A percentile compares a stretch with the other conserved stretches of the same genome.
phyloP scores from a whole-genome alignment of 164 flowering plant genomes.

The Santalum album region DNA sequence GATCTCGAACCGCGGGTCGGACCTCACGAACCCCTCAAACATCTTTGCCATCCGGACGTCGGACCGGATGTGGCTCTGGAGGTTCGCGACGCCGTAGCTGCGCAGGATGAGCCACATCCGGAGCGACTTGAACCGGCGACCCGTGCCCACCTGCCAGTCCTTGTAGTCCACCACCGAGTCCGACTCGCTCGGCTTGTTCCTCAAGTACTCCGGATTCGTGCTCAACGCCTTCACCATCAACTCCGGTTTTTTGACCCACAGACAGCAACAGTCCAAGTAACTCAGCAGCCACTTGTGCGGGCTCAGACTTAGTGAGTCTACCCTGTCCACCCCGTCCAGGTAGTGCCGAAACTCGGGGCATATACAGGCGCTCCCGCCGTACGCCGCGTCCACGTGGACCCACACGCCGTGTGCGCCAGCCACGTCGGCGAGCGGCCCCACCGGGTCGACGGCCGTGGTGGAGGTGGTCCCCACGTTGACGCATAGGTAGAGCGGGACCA shows the following conservation, averaged over 20 bases:
- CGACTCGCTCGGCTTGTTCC: conserved; percentile 38
- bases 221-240: conserved; percentile 22
- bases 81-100: conserved; percentile 37
- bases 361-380: conserved; percentile 53
- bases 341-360: conserved; percentile 56
- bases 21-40: conserved; percentile 33
- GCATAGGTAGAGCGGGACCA: conserved; percentile 47
- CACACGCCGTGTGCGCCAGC: conserved; percentile 33
- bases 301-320: conserved; percentile 44
- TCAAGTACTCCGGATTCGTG: conserved; percentile 47
- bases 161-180: conserved; percentile 47
- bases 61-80: conserved; percentile 36
- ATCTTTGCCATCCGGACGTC: conserved; percentile 35
- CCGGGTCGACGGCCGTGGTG: conserved; percentile 50
- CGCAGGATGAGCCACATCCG: conserved; percentile 51
- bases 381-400: conserved; percentile 67
- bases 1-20: conserved; percentile 36
- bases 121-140: conserved; percentile 44
- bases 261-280: conserved; percentile 48
- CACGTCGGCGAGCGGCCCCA: conserved; percentile 30
- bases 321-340: conserved; percentile 38
- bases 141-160: conserved; percentile 59
- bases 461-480: conserved; percentile 55
- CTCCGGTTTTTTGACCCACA: conserved; percentile 41
- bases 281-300: conserved; percentile 60